Conservation (phyloP, 164 flowering plant genomes). For the Kalanchoe fedtschenkoi region DNA sequence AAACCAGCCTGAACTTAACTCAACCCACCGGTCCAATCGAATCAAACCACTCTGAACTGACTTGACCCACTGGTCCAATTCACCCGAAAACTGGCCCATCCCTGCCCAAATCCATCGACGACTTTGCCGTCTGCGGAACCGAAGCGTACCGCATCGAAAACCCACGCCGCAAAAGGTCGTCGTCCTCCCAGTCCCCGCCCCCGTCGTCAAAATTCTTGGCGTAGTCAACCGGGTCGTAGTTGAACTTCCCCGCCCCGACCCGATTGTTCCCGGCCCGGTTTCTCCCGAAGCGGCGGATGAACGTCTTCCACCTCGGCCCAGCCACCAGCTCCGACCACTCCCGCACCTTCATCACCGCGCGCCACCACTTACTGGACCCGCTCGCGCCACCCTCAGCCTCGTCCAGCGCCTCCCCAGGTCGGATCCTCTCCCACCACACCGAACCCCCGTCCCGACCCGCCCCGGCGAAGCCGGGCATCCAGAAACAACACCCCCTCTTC, state of each 20-base stretch:
- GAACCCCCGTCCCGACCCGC: neutral
- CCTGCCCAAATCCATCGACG: constrained; percentile 23
- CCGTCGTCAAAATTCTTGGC: constrained; percentile 76
- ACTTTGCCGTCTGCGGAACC: constrained; percentile 16
- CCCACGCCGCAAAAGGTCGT: constrained; percentile 3
- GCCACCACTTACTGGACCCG: neutral
- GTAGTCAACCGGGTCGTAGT: constrained; percentile 71
- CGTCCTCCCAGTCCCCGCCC: constrained; percentile 8
- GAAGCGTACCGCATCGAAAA: constrained; percentile 25
- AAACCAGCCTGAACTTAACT: no score
- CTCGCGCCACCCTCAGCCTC: no score
- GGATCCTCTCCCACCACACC: neutral
- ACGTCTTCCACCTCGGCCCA: constrained; percentile 90
- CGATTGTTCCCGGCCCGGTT: constrained; percentile 6
- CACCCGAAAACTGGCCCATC: constrained; percentile 13
- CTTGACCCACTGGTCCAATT: neutral
- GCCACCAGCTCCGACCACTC: constrained; percentile 86
- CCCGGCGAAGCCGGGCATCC: neutral
- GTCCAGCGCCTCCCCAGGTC: neutral
- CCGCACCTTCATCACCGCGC: constrained; percentile 31
- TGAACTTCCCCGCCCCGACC: constrained; percentile 4
- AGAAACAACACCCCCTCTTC: neutral
- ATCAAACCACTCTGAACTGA: no score
- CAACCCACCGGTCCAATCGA: no score
- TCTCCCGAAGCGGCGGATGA: constrained; percentile 57